These are phyloP conservation scores for Microascus cirrosus DNA, from an alignment of 2,329 filamentous ascomycete species.

Conservation along the genomic window DNA sequence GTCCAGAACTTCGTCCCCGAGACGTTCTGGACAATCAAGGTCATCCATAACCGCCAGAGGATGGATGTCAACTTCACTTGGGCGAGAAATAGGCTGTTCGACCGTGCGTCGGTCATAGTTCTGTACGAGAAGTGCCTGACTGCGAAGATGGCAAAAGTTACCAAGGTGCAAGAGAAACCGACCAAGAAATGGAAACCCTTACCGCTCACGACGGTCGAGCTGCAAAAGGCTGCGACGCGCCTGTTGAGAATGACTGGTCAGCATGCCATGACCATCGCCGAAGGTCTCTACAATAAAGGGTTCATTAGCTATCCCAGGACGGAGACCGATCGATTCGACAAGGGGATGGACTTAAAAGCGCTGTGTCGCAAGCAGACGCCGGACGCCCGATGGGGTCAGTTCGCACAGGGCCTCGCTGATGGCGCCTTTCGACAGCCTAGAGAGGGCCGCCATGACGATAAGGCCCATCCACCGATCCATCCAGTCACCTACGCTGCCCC, in stretches of 20 bases:
- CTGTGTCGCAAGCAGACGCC: slow-evolving; percentile 77
- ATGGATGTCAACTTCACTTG: slow-evolving; percentile 79
- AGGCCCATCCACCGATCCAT: slow-evolving; percentile 94
- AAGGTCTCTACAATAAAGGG: slow-evolving; percentile 81
- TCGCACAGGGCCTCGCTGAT: slow-evolving; percentile 63
- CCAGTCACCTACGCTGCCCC: slow-evolving; percentile 76
- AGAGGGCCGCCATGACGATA: slow-evolving; percentile 80
- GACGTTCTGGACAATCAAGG: slow-evolving; percentile 82
- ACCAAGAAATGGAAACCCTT: slow-evolving; percentile 91
- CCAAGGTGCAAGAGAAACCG: slow-evolving; percentile 78
- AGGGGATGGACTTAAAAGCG: slow-evolving; percentile 70
- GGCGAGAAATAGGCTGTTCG: slow-evolving; percentile 75
- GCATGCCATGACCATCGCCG: slow-evolving; percentile 78
- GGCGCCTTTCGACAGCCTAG: slow-evolving; percentile 75
- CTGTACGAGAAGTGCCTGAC: slow-evolving; percentile 76
- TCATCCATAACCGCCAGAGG: slow-evolving; percentile 65
- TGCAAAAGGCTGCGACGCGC: slow-evolving; percentile 88
- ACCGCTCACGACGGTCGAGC: slow-evolving; percentile 86
- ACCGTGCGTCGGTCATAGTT: slow-evolving; percentile 68
- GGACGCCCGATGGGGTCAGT: slow-evolving; percentile 66
- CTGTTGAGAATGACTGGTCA: slow-evolving; percentile 88
- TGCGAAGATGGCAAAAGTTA: slow-evolving; percentile 68
- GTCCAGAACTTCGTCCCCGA: slow-evolving; percentile 92
- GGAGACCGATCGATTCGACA: slow-evolving; percentile 92
- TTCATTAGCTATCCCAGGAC: slow-evolving; percentile 98